These are phyloP conservation scores for Diaporthe longicolla DNA, from an alignment of 2,329 filamentous ascomycete species.

Conservation along the genomic window DNA sequence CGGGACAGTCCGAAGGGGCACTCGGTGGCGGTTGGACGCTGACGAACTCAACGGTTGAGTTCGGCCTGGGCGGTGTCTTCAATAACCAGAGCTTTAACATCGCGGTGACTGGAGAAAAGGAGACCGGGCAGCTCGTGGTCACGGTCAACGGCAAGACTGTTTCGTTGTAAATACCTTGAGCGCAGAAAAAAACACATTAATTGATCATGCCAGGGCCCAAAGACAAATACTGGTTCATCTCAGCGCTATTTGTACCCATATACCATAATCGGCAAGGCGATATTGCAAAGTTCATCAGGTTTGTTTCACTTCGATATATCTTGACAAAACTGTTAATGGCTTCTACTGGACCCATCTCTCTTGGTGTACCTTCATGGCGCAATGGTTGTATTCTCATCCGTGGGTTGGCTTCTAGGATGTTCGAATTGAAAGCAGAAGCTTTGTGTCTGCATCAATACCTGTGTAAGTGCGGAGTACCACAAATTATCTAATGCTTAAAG, in stretches of 20 bases:
- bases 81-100: conserved; percentile 28
- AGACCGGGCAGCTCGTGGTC: conserved; percentile 8
- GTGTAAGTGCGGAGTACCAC: too few species aligned
- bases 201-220: too few species aligned
- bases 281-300: not conserved
- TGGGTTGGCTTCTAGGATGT: too few species aligned
- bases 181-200: not conserved
- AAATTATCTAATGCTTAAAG: too few species aligned
- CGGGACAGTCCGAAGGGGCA: conserved; percentile 12
- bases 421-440: too few species aligned
- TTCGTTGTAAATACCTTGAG: not conserved
- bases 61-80: conserved; percentile 26
- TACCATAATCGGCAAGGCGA: not conserved
- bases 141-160: conserved; percentile 17
- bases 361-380: not conserved
- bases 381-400: too few species aligned
- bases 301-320: not conserved
- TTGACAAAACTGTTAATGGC: too few species aligned
- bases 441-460: too few species aligned
- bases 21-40: conserved; percentile 28
- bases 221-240: not conserved
- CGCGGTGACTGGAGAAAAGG: conserved; percentile 17
- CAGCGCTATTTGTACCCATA: not conserved
- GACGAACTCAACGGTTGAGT: conserved; percentile 23
- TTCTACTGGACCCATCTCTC: not conserved